Conservation (phyloP, 2,329 filamentous ascomycete species). For the Colletotrichum sp. region DNA sequence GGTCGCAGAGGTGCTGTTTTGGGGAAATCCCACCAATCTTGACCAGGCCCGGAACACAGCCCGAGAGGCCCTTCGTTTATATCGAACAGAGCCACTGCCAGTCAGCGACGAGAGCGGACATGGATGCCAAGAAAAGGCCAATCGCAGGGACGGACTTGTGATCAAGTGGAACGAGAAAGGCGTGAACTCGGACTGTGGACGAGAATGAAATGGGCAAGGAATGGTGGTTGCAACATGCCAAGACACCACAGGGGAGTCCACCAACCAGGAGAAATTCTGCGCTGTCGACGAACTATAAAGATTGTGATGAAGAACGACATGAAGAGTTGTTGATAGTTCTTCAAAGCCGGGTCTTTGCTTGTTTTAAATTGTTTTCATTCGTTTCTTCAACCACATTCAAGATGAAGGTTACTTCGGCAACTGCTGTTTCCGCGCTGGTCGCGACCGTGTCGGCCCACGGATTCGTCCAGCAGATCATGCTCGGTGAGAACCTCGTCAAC, state of each 20-base stretch:
- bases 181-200: not conserved
- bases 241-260: not conserved
- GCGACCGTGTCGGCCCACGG: slow-evolving; percentile 18
- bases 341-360: not conserved
- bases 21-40: not conserved
- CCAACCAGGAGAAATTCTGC: not conserved
- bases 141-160: not conserved
- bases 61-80: not conserved
- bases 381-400: not conserved
- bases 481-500: slow-evolving; percentile 26
- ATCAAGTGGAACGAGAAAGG: not conserved
- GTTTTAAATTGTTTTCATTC: not conserved
- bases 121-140: not conserved
- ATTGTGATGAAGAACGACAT: not conserved
- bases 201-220: not conserved
- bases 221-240: not conserved
- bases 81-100: not conserved
- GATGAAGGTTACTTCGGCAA: not conserved
- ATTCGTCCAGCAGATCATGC: slow-evolving; percentile 12
- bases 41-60: not conserved
- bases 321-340: accelerated
- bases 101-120: not conserved
- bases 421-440: slow-evolving; percentile 15
- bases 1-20: not conserved
- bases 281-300: not conserved